A percentile compares a stretch with the other conserved stretches of the same genome.
phyloP scores from a whole-genome alignment of 805 yeast species.

The Cyberlindnera xishuangbannaensis region DNA sequence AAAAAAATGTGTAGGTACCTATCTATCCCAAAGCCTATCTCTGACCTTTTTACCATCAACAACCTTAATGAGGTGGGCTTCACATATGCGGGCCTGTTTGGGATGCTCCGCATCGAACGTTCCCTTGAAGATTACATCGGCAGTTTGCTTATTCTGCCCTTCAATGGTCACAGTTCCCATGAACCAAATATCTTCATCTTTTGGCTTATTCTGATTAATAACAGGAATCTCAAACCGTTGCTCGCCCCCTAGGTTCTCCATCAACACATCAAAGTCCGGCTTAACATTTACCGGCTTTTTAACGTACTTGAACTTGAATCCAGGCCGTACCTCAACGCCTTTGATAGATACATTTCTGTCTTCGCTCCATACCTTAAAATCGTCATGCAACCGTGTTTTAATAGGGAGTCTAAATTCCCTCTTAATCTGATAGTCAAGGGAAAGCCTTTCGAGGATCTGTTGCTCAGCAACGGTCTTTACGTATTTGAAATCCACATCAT shows the following conservation, averaged over 20 bases:
- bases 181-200: slow-evolving; percentile 18
- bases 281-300: slow-evolving; percentile 17
- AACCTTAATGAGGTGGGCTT: slow-evolving; percentile 15
- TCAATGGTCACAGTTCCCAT: slow-evolving; percentile 14
- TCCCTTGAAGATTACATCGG: slow-evolving; percentile 22
- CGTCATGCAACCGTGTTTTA: slow-evolving; percentile 10
- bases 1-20: not conserved
- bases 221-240: slow-evolving; percentile 20
- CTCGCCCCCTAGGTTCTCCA: slow-evolving; percentile 22
- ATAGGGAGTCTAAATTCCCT: slow-evolving; percentile 20
- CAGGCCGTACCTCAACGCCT: slow-evolving; percentile 22
- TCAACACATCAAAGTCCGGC: slow-evolving; percentile 12
- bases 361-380: slow-evolving; percentile 23
- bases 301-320: slow-evolving; percentile 10
- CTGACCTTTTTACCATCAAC: slow-evolving; percentile 17
- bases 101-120: slow-evolving; percentile 22
- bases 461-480: slow-evolving; percentile 19
- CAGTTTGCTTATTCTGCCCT: slow-evolving; percentile 15
- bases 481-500: slow-evolving; percentile 16
- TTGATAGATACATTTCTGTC: slow-evolving; percentile 17
- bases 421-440: slow-evolving; percentile 16
- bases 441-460: slow-evolving; percentile 21
- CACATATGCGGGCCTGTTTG: slow-evolving; percentile 21
- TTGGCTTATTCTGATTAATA: slow-evolving; percentile 11
- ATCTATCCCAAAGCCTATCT: slow-evolving; percentile 20